A percentile compares a stretch with the other conserved stretches of the same genome.
Conservation (phyloP, 345 rosid species). For the Sonneratia caseolaris region DNA sequence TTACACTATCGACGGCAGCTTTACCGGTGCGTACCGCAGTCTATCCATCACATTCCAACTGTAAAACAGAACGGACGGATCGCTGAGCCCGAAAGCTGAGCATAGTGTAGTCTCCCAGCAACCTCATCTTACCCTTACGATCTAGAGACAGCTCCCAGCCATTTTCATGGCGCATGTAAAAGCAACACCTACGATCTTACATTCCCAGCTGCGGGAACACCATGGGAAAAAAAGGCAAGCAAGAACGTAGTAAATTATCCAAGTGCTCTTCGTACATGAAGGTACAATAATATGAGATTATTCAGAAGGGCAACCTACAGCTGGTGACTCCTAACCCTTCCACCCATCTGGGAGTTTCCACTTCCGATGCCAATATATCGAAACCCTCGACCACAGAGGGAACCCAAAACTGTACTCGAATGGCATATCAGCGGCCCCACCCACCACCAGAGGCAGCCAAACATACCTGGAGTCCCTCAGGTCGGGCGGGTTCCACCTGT, state of each 20-base stretch:
- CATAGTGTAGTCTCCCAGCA: not conserved
- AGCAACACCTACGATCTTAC: not conserved
- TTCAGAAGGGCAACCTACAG: not conserved
- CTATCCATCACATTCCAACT: no score
- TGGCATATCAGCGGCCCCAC: conserved; percentile 72
- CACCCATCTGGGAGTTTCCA: conserved; percentile 61
- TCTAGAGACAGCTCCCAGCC: no score
- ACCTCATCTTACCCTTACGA: no score
- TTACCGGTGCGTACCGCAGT: no score
- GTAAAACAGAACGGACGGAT: no score
- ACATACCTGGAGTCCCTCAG: conserved; percentile 78
- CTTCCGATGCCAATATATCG: conserved; percentile 84
- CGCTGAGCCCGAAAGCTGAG: not conserved
- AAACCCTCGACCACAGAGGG: conserved; percentile 79
- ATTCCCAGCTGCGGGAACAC: not conserved
- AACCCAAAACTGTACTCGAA: conserved; percentile 62
- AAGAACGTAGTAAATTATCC: not conserved
- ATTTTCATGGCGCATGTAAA: not conserved
- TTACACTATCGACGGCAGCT: no score
- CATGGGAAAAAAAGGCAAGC: not conserved
- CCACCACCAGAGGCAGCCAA: conserved; percentile 76
- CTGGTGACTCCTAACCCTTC: conserved; percentile 9
- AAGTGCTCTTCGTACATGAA: not conserved
- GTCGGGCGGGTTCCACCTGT: conserved; percentile 90
- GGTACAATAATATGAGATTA: not conserved